Conservation (phyloP, 2,329 filamentous ascomycete genomes). For the Dendrostoma leiphaemia region DNA sequence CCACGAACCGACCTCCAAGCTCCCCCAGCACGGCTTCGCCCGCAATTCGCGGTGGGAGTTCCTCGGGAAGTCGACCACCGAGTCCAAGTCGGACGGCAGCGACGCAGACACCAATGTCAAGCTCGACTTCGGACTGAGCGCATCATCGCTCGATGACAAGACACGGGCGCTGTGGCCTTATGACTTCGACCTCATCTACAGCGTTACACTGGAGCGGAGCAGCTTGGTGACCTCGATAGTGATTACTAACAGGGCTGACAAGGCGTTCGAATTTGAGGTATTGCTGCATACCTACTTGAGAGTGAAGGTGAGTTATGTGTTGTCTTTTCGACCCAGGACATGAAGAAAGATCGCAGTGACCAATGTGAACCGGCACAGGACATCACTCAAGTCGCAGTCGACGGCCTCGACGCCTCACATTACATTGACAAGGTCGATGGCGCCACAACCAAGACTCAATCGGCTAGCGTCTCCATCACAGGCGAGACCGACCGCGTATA, state of each 20-base stretch:
- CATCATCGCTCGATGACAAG: slow-evolving; percentile 66
- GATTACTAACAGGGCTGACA: slow-evolving; percentile 81
- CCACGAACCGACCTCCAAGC: slow-evolving; percentile 71
- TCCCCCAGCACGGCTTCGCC: slow-evolving; percentile 94
- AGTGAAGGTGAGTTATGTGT: slow-evolving; percentile 60
- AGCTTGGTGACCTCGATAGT: slow-evolving; percentile 78
- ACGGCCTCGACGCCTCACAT: slow-evolving; percentile 70
- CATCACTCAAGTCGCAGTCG: slow-evolving; percentile 69
- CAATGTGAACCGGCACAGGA: slow-evolving; percentile 55
- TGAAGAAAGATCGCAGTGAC: not conserved
- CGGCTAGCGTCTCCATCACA: slow-evolving; percentile 64
- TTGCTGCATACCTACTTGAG: slow-evolving; percentile 89
- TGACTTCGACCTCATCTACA: slow-evolving; percentile 89
- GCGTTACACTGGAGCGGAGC: slow-evolving; percentile 76
- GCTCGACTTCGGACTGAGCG: slow-evolving; percentile 90
- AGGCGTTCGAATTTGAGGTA: slow-evolving; percentile 86
- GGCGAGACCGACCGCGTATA: slow-evolving; percentile 89
- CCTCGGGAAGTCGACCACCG: slow-evolving; percentile 79
- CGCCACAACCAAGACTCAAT: slow-evolving; percentile 62
- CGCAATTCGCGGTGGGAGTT: slow-evolving; percentile 91
- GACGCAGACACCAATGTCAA: slow-evolving; percentile 68
- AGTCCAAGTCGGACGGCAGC: slow-evolving; percentile 39
- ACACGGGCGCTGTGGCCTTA: slow-evolving; percentile 76
- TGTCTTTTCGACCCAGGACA: not conserved
- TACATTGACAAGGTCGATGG: slow-evolving; percentile 84